Base-by-base conservation (phyloP, 805 yeast genomes). In the Pichia scutulata region DNA sequence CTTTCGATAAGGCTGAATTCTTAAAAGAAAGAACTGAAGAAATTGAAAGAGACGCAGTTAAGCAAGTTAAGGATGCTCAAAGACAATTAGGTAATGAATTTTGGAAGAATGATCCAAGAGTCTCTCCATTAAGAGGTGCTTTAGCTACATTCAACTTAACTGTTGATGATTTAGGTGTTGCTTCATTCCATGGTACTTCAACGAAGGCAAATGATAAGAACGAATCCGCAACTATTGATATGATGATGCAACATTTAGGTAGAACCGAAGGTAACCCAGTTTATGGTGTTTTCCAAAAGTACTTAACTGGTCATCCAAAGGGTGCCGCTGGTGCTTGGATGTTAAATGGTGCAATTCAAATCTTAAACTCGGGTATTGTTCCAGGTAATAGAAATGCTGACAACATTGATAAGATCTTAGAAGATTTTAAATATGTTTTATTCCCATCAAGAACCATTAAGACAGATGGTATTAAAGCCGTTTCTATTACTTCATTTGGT, bases 281-380 rank as follows among this genome's bases (percentile, higher is more conserved):
- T 46, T 77, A 85, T 60, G 97, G 98, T 80, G 95, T 93, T 50
- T 92, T 95, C 96, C 99, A 93, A 75, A 93, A 93, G 74, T 93
- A 80, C 82, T 81, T 93, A 66, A 93, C 99, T 62, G 99, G 99
- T 74, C 99, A 93, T 77, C 99, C 99, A 63, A 93, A 93, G 86
- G 99, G 99, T 81, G 99, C 99, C 62, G 99, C 99, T 52, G 99
- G 97, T 79, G 98, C 99, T 52, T 93, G 99, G 99, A 93, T 93
- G 99, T 74, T 93, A 80, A 95, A 93, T 71, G 99, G 99, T 72
- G 96, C 89, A 51, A 74, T 93, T 60, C 99, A 93, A 76, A 83
- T 90, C 60, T 76, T 93, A 69, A 86, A 88, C 74, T 70, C 86
- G 63, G 98, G 99, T 71, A 65, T 90, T 63, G 96, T 93, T 60